Evolutionary conservation across 2,329 filamentous ascomycete genomes (phyloP).

Genomic region (Exophiala alcalophila): DNA sequence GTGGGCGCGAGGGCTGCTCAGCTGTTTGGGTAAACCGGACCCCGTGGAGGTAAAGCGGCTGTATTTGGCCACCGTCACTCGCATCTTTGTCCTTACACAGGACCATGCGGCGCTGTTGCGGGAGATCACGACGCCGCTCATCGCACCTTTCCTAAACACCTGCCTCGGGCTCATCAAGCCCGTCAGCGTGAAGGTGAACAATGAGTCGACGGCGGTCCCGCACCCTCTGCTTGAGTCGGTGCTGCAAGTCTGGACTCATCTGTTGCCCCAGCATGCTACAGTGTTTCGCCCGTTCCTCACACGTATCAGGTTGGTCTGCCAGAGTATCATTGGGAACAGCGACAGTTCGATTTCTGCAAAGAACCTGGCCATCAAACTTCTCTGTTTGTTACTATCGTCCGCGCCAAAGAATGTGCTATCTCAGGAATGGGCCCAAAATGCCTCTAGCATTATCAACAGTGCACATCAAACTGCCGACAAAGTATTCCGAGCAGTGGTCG

Average conservation of each 20-base stretch:
- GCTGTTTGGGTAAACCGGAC: constrained; percentile 76
- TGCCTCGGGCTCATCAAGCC: constrained; percentile 63
- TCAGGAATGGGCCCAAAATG: constrained; percentile 72
- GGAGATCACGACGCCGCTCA: constrained; percentile 80
- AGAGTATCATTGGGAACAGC: constrained; percentile 58
- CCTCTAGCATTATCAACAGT: constrained; percentile 60
- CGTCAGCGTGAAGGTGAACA: constrained; percentile 11
- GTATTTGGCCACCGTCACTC: constrained; percentile 71
- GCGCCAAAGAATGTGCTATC: constrained; percentile 73
- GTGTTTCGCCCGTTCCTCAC: constrained; percentile 73
- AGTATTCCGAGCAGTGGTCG: constrained; percentile 73
- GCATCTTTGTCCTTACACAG: constrained; percentile 79
- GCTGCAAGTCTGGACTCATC: constrained; percentile 65
- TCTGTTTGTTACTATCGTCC: constrained; percentile 72
- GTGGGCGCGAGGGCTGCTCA: constrained; percentile 75
- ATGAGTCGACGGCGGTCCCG: constrained; percentile 29
- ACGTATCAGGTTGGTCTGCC: constrained; percentile 63
- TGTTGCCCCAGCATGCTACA: constrained; percentile 78
- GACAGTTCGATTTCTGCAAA: constrained; percentile 54
- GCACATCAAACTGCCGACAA: constrained; percentile 71
- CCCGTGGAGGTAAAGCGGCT: constrained; percentile 72
- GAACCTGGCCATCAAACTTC: constrained; percentile 60
- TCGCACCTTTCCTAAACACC: constrained; percentile 70
- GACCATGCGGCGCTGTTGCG: constrained; percentile 78
- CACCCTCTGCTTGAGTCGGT: constrained; percentile 61